These are phyloP conservation scores for Chlamydomonas applanata DNA, from an alignment of 139 green algal genomes.

Conservation along the genomic window DNA sequence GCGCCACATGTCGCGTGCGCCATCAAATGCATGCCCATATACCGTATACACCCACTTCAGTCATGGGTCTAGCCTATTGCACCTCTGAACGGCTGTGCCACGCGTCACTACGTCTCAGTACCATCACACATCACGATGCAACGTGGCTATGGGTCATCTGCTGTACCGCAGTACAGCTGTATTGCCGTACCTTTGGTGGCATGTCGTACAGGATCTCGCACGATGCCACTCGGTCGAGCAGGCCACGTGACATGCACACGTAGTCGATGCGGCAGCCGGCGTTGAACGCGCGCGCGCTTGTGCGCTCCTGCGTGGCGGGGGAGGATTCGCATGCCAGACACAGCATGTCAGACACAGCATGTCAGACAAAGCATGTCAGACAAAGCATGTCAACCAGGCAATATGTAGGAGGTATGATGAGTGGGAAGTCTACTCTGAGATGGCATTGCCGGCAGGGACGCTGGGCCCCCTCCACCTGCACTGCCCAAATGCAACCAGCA, in stretches of 20 bases:
- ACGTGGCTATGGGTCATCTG: not conserved
- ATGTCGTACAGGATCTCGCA: slow-evolving; percentile 62
- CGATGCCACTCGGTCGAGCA: slow-evolving; percentile 45
- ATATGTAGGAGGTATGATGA: too few relatives aligned
- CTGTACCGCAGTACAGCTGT: slow-evolving; percentile 17
- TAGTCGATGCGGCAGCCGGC: slow-evolving; percentile 73
- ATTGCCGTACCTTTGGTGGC: slow-evolving; percentile 61
- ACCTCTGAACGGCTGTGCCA: not conserved
- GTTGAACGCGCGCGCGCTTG: slow-evolving; percentile 67
- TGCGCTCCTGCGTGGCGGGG: slow-evolving; percentile 30
- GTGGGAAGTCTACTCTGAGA: too few relatives aligned
- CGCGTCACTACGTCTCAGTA: not conserved
- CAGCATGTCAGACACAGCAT: too few relatives aligned
- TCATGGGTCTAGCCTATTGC: not conserved
- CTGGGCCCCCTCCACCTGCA: too few relatives aligned
- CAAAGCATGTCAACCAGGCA: too few relatives aligned
- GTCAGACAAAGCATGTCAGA: too few relatives aligned
- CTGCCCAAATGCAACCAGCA: too few relatives aligned
- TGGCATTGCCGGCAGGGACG: too few relatives aligned
- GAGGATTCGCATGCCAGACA: too few relatives aligned
- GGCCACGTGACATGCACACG: slow-evolving; percentile 41
- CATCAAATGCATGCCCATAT: not conserved
- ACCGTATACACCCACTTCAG: not conserved
- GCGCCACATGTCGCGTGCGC: not conserved
- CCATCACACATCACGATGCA: not conserved